Evolutionary conservation across 805 yeast species (phyloP), one percentile per base, ranked within the genome.

Genomic region (Myxozyma geophila): DNA sequence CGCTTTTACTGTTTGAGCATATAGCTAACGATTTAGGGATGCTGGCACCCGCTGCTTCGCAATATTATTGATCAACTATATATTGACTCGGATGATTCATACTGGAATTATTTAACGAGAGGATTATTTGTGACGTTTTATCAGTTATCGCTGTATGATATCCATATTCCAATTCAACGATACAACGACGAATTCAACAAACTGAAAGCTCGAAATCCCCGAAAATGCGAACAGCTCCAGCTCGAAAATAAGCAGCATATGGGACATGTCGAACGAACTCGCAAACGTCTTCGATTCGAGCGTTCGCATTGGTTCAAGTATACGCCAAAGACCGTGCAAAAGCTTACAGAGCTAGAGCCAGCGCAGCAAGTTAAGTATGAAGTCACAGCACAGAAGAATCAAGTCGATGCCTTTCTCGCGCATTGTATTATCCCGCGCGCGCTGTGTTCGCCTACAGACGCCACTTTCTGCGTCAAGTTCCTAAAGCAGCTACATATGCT

Each of bases 371-470:
- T 41, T 12, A 23, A 33, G 21, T 59, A 47, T n/a, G 60, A 43
- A 43, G 47, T 46, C 19, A 15, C 47, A 5, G 37, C 50, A 5
- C 48, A 52, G 37, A 39, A n/a, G 35, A 44, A 35, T 19, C 64
- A 54, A 51, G 64, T 63, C 41, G 59, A 58, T 67, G 75, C 44
- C 0, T 83, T 90, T 54, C 72, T 90, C 41, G 87, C 87, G 64
- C 74, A 75, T 58, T 90, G 97, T 74, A 70, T 90, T 7, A 74
- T 92, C 12, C 97, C 97, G 10, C 80, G 98, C 67, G 81, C 87
- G 2, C 74, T 88, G 1, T 91, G 88, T 67, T 89, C 97, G 0
- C 85, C 96, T 0, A 83, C 87, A 66, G 98, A 92, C 76, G 96
- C 97, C 0, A 79, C 88, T 0, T 92, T 78, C 72, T 75, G 86